Conservation (phyloP, 805 yeast genomes). For the Kuraishia borneana region DNA sequence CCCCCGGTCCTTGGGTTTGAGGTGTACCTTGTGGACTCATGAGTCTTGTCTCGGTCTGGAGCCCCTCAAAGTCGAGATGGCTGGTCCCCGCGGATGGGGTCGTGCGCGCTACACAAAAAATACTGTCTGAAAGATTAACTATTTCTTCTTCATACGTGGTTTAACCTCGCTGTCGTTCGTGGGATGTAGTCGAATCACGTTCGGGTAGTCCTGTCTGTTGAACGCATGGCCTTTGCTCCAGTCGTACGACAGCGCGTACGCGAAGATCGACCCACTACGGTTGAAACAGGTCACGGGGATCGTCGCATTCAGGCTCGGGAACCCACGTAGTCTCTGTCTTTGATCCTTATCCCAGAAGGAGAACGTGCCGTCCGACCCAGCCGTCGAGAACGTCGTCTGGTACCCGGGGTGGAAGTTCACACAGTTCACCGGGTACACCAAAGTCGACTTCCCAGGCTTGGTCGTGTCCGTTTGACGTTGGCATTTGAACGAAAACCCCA, state of each 20-base stretch:
- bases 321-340: slow-evolving; percentile 73
- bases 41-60: too few species aligned
- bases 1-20: not conserved
- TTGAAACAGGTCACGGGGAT: slow-evolving; percentile 76
- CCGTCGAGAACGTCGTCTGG: slow-evolving; percentile 89
- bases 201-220: slow-evolving; percentile 68
- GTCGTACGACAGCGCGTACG: slow-evolving; percentile 88
- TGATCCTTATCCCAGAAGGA: slow-evolving; percentile 96
- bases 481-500: slow-evolving; percentile 87
- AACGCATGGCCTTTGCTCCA: slow-evolving; percentile 88
- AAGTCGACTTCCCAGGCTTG: slow-evolving; percentile 42
- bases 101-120: not conserved
- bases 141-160: slow-evolving; percentile 27
- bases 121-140: not conserved
- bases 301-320: slow-evolving; percentile 55
- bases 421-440: slow-evolving; percentile 69
- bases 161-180: slow-evolving; percentile 80
- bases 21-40: slow-evolving; percentile 5
- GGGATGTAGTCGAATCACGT: slow-evolving; percentile 70
- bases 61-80: too few species aligned
- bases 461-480: slow-evolving; percentile 66
- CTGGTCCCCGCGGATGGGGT: too few species aligned
- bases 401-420: slow-evolving; percentile 79
- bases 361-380: slow-evolving; percentile 91
- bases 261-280: slow-evolving; percentile 72